Conservation (phyloP, 23 red algal species). For the Gracilaria domingensis region DNA sequence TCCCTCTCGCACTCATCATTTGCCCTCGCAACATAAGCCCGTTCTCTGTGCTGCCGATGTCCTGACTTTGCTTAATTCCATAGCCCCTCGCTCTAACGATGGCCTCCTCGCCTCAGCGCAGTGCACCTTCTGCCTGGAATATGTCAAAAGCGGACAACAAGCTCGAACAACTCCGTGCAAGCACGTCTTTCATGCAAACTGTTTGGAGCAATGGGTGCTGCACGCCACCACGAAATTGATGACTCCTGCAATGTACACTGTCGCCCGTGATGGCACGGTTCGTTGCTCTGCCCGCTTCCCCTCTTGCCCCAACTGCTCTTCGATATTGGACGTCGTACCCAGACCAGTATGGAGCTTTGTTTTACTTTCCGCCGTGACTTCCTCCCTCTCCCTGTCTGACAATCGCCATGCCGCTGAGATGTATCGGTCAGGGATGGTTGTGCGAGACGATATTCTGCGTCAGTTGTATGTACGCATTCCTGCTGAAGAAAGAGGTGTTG, state of each 20-base stretch:
- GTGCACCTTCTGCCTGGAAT: conserved; percentile 33
- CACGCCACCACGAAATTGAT: neutral
- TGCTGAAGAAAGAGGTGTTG: neutral
- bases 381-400: neutral
- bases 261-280: conserved; percentile 19
- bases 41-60: conserved; percentile 19
- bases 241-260: neutral
- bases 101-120: neutral
- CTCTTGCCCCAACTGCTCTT: conserved; percentile 37
- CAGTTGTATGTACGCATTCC: conserved; percentile 5
- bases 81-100: neutral
- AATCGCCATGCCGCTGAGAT: neutral
- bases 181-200: conserved; percentile 32
- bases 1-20: neutral
- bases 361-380: conserved; percentile 14
- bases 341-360: neutral
- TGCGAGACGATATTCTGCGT: conserved; percentile 5
- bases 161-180: conserved; percentile 23
- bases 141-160: neutral
- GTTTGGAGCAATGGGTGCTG: conserved; percentile 41
- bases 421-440: conserved; percentile 28
- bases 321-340: conserved; percentile 1
- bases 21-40: neutral
- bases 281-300: neutral
- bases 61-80: neutral